These are phyloP conservation scores for Acanthamoeba royreba DNA, from an alignment of 208 protist genomes.

Conservation along the genomic window DNA sequence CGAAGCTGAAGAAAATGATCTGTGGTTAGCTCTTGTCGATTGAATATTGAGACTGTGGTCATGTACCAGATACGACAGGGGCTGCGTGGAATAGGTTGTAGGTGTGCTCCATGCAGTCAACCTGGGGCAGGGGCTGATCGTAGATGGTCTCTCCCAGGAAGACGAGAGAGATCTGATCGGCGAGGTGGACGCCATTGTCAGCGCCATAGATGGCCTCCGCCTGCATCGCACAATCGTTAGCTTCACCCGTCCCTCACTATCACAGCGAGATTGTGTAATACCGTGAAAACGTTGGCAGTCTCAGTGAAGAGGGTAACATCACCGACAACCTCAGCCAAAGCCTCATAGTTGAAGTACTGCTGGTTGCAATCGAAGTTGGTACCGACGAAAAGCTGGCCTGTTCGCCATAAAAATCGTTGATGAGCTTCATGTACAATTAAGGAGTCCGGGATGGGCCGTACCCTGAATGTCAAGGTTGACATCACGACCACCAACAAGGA, in stretches of 20 bases:
- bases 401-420: neutral
- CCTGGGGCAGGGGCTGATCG: slow-evolving; percentile 27
- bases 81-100: slow-evolving; percentile 43
- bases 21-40: too few species aligned
- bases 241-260: neutral
- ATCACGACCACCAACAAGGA: slow-evolving; percentile 11
- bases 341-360: slow-evolving; percentile 61
- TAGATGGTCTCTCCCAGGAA: slow-evolving; percentile 49
- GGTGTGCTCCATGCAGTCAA: slow-evolving; percentile 60
- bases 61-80: slow-evolving; percentile 7
- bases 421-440: neutral
- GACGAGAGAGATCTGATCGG: slow-evolving; percentile 32
- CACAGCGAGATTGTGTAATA: too few species aligned
- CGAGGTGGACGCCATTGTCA: slow-evolving; percentile 11
- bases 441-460: neutral
- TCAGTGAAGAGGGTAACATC: slow-evolving; percentile 44
- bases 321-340: neutral
- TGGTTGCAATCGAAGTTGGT: slow-evolving; percentile 71
- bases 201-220: slow-evolving; percentile 55
- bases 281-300: neutral
- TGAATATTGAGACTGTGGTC: neutral
- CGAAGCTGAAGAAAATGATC: neutral
- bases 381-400: slow-evolving; percentile 52
- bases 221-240: neutral
- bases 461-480: slow-evolving; percentile 31